phyloP scores from a whole-genome alignment of 2,329 filamentous ascomycete species.

The Aureobasidium uvarum region DNA sequence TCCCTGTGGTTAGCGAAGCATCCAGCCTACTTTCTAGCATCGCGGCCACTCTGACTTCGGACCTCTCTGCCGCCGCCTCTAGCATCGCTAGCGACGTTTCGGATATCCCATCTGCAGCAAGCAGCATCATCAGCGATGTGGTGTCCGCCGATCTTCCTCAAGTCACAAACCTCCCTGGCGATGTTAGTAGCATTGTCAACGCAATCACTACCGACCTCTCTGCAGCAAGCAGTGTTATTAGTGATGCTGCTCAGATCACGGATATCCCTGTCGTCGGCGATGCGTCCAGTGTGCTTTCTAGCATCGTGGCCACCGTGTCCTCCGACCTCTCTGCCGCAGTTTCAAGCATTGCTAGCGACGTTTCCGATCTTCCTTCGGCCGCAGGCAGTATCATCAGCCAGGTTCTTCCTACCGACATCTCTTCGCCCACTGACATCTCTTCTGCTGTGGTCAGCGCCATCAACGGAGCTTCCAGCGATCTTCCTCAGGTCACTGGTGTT shows the following conservation, averaged over 20 bases:
- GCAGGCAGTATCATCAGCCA: background rate
- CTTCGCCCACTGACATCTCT: background rate
- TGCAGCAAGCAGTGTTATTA: background rate
- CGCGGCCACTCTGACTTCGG: background rate
- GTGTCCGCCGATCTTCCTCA: background rate
- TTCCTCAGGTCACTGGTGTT: background rate
- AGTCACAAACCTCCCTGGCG: background rate
- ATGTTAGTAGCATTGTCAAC: background rate
- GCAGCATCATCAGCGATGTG: background rate
- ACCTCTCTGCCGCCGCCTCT: background rate
- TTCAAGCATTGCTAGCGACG: background rate
- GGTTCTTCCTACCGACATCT: background rate
- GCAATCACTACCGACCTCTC: background rate
- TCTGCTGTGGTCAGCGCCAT: background rate
- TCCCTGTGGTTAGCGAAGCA: background rate
- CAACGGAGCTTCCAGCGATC: background rate
- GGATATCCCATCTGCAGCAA: background rate
- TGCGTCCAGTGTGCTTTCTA: background rate
- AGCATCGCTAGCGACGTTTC: background rate
- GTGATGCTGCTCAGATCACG: background rate
- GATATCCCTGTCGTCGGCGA: background rate
- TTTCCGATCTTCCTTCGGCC: background rate
- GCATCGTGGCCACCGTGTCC: background rate
- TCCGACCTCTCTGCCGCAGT: background rate
- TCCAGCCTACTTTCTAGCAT: background rate